phyloP scores from a whole-genome alignment of 805 yeast species.

The Candida patagonica region DNA sequence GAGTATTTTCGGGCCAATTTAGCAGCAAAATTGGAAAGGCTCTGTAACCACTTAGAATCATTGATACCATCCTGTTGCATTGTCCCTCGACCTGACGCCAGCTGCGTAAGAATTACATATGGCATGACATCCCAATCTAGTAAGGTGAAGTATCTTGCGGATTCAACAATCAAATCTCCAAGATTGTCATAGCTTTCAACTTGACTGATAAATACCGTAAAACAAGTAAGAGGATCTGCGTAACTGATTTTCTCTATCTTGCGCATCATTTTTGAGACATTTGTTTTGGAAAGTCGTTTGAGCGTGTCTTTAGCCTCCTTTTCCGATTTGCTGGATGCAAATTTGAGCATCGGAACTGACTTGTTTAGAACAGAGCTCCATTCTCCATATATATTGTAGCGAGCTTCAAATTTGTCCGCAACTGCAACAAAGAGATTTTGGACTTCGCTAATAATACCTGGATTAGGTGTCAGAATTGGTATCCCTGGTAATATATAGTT shows the following conservation, averaged over 20 bases:
- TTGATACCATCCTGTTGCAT: conserved; percentile 72
- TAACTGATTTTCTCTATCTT: conserved; percentile 62
- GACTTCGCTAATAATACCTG: conserved; percentile 52
- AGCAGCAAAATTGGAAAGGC: conserved; percentile 71
- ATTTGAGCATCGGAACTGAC: conserved; percentile 44
- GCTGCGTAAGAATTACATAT: conserved; percentile 58
- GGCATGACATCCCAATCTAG: conserved; percentile 84
- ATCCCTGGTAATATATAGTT: conserved; percentile 59
- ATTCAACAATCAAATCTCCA: conserved; percentile 64
- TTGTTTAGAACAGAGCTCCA: conserved; percentile 50
- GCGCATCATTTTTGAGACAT: conserved; percentile 62
- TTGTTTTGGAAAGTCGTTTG: conserved; percentile 75
- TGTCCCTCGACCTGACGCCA: conserved; percentile 58
- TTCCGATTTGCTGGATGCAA: conserved; percentile 58
- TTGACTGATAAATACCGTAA: conserved; percentile 62
- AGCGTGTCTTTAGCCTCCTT: conserved; percentile 69
- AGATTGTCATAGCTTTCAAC: conserved; percentile 89
- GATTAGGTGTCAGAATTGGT: conserved; percentile 43
- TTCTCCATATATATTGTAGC: conserved; percentile 79
- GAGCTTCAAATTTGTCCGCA: conserved; percentile 39
- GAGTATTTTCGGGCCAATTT: conserved; percentile 51
- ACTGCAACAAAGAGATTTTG: conserved; percentile 44
- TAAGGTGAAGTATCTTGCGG: conserved; percentile 63
- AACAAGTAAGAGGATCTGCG: conserved; percentile 70
- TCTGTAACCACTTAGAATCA: conserved; percentile 75